Percentiles rank a stretch among this genome's conserved stretches.
Evolutionary conservation across 805 yeast genomes (phyloP).

Genomic region (Saccharomycopsis schoenii): DNA sequence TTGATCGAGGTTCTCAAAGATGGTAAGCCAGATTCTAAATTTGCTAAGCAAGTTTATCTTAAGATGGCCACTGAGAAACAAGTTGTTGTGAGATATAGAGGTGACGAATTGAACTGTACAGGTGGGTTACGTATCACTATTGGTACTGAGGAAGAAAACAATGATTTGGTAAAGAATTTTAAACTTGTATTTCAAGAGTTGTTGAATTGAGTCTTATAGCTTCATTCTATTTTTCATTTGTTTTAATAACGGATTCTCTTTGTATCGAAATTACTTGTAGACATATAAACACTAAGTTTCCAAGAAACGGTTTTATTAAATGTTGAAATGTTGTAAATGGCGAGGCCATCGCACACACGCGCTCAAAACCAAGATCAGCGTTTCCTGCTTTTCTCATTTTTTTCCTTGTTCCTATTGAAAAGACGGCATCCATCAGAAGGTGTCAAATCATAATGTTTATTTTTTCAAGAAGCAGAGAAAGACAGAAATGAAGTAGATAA

Average conservation of each 20-base stretch:
- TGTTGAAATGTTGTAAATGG: too few species aligned
- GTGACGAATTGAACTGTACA: conserved; percentile 76
- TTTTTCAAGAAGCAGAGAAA: too few species aligned
- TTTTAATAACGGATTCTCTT: not conserved
- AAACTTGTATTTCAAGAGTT: conserved; percentile 24
- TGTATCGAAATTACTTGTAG: not conserved
- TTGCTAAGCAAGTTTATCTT: conserved; percentile 59
- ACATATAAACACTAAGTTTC: too few species aligned
- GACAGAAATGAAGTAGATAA: too few species aligned
- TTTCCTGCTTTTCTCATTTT: too few species aligned
- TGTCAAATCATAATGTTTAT: too few species aligned
- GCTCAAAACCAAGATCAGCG: too few species aligned
- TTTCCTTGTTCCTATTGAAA: too few species aligned
- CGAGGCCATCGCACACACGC: too few species aligned
- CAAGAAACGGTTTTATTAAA: too few species aligned
- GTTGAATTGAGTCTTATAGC: not conserved
- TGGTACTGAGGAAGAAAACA: conserved; percentile 75
- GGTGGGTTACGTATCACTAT: conserved; percentile 84
- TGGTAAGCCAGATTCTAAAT: conserved; percentile 56
- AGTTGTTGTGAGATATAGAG: conserved; percentile 87
- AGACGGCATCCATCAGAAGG: too few species aligned
- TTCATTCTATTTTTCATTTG: not conserved
- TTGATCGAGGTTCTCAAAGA: conserved; percentile 59
- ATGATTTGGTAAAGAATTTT: conserved; percentile 42
- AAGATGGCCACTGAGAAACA: conserved; percentile 59